A percentile compares a stretch with the other conserved stretches of the same genome.
These are phyloP conservation scores for Asterophora parasitica DNA, from an alignment of 768 basidiomycete species.

Conservation along the genomic window DNA sequence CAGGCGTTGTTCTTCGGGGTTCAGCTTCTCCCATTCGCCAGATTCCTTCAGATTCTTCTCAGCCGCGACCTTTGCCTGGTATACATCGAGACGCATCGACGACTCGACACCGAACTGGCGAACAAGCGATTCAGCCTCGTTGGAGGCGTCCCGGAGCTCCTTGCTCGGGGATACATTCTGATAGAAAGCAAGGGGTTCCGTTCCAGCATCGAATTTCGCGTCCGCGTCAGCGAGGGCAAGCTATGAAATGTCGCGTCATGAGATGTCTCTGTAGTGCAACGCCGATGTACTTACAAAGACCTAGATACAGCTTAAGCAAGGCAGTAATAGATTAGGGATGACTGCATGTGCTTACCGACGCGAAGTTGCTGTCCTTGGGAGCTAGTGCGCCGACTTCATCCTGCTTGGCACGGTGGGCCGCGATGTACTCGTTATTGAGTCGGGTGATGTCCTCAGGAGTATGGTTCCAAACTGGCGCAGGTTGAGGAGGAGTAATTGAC, in stretches of 20 bases:
- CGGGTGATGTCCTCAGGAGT: slow-evolving; percentile 52
- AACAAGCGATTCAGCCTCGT: slow-evolving; percentile 62
- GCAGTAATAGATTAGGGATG: not conserved
- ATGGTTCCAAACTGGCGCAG: slow-evolving; percentile 64
- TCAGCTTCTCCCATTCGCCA: slow-evolving; percentile 57
- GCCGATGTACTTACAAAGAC: slow-evolving; percentile 58
- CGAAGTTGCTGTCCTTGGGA: slow-evolving; percentile 55
- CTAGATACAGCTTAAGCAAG: slow-evolving; percentile 28
- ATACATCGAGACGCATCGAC: slow-evolving; percentile 80
- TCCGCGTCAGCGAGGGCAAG: slow-evolving; percentile 57
- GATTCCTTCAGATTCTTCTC: slow-evolving; percentile 63
- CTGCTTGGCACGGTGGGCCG: slow-evolving; percentile 45
- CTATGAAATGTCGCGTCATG: slow-evolving; percentile 31
- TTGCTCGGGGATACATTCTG: slow-evolving; percentile 76
- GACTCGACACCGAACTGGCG: slow-evolving; percentile 72
- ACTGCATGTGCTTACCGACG: slow-evolving; percentile 46
- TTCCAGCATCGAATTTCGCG: slow-evolving; percentile 41
- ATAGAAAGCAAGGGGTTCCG: slow-evolving; percentile 70
- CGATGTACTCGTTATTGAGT: slow-evolving; percentile 57
- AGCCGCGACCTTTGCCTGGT: slow-evolving; percentile 63
- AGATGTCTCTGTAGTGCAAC: not conserved
- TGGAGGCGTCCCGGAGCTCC: slow-evolving; percentile 78
- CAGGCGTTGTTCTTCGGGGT: slow-evolving; percentile 66
- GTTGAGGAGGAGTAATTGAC: slow-evolving; percentile 58
- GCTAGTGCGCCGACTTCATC: slow-evolving; percentile 59